Conservation (phyloP, 2,329 filamentous ascomycete genomes). For the Cladosporium sphaerospermum region DNA sequence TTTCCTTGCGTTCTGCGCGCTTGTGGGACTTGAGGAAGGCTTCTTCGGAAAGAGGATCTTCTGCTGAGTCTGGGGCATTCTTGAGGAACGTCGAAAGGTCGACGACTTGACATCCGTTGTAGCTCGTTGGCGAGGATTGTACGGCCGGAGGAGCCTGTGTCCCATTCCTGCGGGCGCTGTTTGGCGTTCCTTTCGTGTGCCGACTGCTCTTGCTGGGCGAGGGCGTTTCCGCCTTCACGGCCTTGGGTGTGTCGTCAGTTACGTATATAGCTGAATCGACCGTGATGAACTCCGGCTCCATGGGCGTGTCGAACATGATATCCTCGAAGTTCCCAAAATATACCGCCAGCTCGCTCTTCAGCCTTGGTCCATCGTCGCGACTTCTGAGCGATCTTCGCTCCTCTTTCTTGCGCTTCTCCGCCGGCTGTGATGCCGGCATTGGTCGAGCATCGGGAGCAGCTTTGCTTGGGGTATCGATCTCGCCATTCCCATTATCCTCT, state of each 20-base stretch:
- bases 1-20: constrained; percentile 59
- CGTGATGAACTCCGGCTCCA: constrained; percentile 60
- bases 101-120: constrained; percentile 7
- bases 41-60: constrained; percentile 52
- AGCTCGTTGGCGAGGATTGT: neutral
- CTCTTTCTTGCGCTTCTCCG: constrained; percentile 30
- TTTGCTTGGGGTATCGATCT: constrained; percentile 7
- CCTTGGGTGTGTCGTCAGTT: constrained; percentile 23
- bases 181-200: constrained; percentile 8
- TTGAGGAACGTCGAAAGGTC: constrained; percentile 13
- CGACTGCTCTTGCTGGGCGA: constrained; percentile 2
- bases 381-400: constrained; percentile 76
- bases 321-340: constrained; percentile 96
- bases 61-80: constrained; percentile 28
- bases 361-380: constrained; percentile 70
- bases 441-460: neutral
- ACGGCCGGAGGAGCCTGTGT: neutral
- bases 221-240: neutral
- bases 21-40: constrained; percentile 54
- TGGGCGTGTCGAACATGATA: constrained; percentile 74
- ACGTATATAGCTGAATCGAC: constrained; percentile 24
- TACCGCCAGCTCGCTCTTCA: constrained; percentile 83
- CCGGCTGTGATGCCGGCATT: constrained; percentile 20
- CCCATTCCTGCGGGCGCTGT: constrained; percentile 1
- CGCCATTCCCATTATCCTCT: neutral